These are phyloP conservation scores for Trichoderma brevicompactum DNA, from an alignment of 2,329 filamentous ascomycete genomes.

Conservation along the genomic window DNA sequence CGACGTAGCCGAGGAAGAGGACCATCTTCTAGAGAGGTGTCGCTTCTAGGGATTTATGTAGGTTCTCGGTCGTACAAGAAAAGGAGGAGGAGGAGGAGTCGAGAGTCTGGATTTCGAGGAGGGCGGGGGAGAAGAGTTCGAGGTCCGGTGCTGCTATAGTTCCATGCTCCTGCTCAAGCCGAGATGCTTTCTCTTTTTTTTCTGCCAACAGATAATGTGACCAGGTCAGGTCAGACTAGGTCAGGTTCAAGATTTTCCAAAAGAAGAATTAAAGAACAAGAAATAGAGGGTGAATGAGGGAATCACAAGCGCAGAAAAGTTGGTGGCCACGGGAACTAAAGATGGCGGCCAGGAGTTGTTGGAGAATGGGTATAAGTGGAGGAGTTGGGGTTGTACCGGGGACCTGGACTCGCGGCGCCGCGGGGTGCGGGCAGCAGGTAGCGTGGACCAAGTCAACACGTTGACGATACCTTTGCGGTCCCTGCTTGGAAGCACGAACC, in stretches of 20 bases:
- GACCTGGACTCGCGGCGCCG: not conserved
- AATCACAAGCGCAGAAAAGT: conserved; percentile 13
- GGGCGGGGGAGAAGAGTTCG: conserved; percentile 10
- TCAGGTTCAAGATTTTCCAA: not conserved
- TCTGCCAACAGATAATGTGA: conserved; percentile 5
- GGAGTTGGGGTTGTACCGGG: not conserved
- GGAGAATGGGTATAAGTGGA: not conserved
- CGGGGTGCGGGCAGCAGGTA: not conserved
- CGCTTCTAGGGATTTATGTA: not conserved
- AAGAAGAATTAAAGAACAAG: not conserved
- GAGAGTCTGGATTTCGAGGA: not conserved
- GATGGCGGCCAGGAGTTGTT: not conserved
- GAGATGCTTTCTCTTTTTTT: not conserved
- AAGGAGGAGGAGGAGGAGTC: not conserved
- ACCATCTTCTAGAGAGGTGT: conserved; percentile 39
- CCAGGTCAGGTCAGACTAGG: not conserved
- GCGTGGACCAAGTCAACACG: not conserved
- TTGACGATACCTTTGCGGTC: not conserved
- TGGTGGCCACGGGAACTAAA: conserved; percentile 18
- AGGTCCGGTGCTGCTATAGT: conserved; percentile 8
- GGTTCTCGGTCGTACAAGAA: not conserved
- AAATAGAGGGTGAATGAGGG: not conserved
- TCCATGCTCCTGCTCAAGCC: conserved; percentile 18
- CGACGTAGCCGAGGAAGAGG: conserved; percentile 43
- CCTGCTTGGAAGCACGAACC: too few species aligned